phyloP scores from a whole-genome alignment of 768 basidiomycete species.

The Boletus fagicola region DNA sequence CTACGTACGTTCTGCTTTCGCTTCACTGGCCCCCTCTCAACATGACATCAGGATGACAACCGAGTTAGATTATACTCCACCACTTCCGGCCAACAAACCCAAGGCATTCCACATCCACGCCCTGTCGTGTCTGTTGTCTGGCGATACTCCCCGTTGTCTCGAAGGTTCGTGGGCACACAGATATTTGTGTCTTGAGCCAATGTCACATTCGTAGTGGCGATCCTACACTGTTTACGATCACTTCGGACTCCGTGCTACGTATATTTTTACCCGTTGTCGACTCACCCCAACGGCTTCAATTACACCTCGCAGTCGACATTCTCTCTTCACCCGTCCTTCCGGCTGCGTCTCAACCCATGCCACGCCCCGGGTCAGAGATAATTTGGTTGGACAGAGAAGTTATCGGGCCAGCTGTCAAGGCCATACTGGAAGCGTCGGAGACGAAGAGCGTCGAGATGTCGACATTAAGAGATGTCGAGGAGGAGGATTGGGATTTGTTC shows the following conservation, averaged over 20 bases:
- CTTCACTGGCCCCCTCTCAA: slow-evolving; percentile 9
- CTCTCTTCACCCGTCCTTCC: slow-evolving; percentile 55
- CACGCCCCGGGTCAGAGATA: slow-evolving; percentile 44
- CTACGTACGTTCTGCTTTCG: slow-evolving; percentile 40
- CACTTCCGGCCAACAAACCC: slow-evolving; percentile 65
- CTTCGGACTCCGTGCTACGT: slow-evolving; percentile 76
- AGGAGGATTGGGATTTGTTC: slow-evolving; percentile 80
- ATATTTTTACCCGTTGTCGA: slow-evolving; percentile 89
- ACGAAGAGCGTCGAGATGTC: slow-evolving; percentile 23
- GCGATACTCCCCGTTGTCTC: slow-evolving; percentile 68
- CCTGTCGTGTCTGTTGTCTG: slow-evolving; percentile 67
- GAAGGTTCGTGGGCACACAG: slow-evolving; percentile 45
- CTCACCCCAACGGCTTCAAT: slow-evolving; percentile 77
- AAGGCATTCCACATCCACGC: slow-evolving; percentile 71
- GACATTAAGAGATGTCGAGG: slow-evolving; percentile 58
- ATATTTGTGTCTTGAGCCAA: slow-evolving; percentile 1
- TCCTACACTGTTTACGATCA: slow-evolving; percentile 78
- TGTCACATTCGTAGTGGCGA: slow-evolving; percentile 52
- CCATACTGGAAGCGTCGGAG: slow-evolving; percentile 38
- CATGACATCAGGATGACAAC: slow-evolving; percentile 48
- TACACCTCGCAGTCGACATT: slow-evolving; percentile 76
- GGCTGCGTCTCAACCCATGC: slow-evolving; percentile 28
- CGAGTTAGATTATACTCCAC: slow-evolving; percentile 68
- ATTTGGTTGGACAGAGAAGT: slow-evolving; percentile 71
- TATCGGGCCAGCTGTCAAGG: slow-evolving; percentile 47